A percentile compares a stretch with the other conserved stretches of the same genome.
Conservation (phyloP, 2,329 filamentous ascomycete genomes). For the Trichoderma arundinaceum region DNA sequence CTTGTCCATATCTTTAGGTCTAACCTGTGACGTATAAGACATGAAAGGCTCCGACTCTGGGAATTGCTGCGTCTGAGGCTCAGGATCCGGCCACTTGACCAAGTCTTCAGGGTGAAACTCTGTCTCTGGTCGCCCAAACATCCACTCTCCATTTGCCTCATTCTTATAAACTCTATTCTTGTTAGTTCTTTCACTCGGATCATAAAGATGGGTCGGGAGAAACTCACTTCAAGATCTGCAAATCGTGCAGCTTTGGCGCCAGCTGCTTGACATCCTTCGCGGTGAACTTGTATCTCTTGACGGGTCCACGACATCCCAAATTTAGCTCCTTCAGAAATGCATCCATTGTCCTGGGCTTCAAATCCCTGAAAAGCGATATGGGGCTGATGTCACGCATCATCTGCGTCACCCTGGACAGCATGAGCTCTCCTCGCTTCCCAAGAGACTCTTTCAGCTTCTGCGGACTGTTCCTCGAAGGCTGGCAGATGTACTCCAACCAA, state of each 20-base stretch:
- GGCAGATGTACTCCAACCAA: conserved; percentile 37
- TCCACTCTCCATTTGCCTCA: conserved; percentile 1
- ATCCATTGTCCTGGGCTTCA: conserved; percentile 32
- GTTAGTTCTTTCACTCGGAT: background rate
- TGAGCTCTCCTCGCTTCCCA: conserved; percentile 31
- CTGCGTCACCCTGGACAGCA: conserved; percentile 36
- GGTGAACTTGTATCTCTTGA: conserved; percentile 37
- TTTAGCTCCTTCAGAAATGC: conserved; percentile 40
- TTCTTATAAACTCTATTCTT: conserved; percentile 9
- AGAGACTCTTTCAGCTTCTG: conserved; percentile 9
- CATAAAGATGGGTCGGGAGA: background rate
- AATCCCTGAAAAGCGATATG: conserved; percentile 34
- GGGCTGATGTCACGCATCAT: conserved; percentile 37
- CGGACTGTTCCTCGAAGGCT: conserved; percentile 31
- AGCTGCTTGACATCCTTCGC: conserved; percentile 33
- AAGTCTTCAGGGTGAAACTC: conserved; percentile 31
- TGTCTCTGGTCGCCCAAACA: conserved; percentile 26
- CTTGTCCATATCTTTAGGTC: background rate
- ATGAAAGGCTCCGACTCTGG: background rate
- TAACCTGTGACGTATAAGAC: background rate
- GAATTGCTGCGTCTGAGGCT: background rate
- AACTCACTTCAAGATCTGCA: conserved; percentile 24
- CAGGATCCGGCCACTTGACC: conserved; percentile 16
- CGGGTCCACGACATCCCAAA: conserved; percentile 31
- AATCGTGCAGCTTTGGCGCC: conserved; percentile 23